These are phyloP conservation scores for Knoxia roxburghii DNA, from an alignment of 257 asterid species.

Conservation along the genomic window DNA sequence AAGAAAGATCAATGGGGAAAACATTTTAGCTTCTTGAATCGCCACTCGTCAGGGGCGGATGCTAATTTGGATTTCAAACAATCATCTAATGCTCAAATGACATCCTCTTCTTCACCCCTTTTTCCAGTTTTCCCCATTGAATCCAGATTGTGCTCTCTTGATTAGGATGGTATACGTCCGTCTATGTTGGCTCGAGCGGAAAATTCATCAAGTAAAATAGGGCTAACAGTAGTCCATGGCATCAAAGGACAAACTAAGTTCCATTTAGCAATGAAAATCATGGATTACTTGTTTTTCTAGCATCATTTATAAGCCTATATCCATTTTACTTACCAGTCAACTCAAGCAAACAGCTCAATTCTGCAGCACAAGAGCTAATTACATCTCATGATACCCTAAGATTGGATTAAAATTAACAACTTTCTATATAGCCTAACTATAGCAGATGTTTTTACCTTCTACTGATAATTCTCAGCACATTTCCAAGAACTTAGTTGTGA, in stretches of 20 bases:
- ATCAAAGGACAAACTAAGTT: neutral
- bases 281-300: neutral
- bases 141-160: too few species aligned
- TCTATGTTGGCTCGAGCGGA: too few species aligned
- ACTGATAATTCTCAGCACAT: slow-evolving; percentile 4
- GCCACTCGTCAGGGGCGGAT: too few species aligned
- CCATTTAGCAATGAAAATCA: neutral
- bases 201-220: too few species aligned
- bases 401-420: neutral
- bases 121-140: too few species aligned
- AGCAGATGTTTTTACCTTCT: neutral
- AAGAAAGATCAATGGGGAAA: neutral
- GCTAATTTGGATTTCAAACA: too few species aligned
- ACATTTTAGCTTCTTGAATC: neutral
- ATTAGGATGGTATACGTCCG: too few species aligned
- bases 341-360: neutral
- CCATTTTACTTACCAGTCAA: neutral
- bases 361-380: neutral
- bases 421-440: too few species aligned
- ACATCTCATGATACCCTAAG: neutral
- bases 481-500: neutral
- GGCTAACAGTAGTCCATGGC: neutral
- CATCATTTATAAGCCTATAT: neutral
- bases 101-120: too few species aligned
- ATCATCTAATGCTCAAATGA: too few species aligned